These are phyloP conservation scores for Magnusiomyces magnusii DNA, from an alignment of 1,139 yeast genomes.

Conservation along the genomic window DNA sequence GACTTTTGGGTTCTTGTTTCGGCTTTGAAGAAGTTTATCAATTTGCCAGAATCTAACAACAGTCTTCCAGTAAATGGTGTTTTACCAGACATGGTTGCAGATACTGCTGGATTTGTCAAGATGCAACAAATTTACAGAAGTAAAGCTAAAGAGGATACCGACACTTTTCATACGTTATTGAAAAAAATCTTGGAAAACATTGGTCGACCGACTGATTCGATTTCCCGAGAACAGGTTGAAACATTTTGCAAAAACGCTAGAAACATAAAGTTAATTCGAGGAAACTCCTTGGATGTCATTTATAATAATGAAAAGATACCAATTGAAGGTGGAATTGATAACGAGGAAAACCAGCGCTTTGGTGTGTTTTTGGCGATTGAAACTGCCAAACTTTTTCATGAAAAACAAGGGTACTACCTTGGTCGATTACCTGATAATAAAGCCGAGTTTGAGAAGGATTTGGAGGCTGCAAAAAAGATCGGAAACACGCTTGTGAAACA, in stretches of 20 bases:
- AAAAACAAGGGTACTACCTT: conserved; percentile 18
- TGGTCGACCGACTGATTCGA: conserved; percentile 27
- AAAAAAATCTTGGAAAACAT: conserved; percentile 24
- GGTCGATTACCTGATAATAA: conserved; percentile 13
- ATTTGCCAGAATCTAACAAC: conserved; percentile 17
- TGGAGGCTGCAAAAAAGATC: conserved; percentile 14
- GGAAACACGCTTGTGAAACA: conserved; percentile 15
- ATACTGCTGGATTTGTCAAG: conserved; percentile 52
- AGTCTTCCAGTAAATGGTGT: conserved; percentile 65
- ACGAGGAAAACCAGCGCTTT: conserved; percentile 20
- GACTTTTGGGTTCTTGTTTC: conserved; percentile 56
- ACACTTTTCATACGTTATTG: conserved; percentile 36
- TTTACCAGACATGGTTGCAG: conserved; percentile 86
- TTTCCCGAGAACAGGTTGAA: conserved; percentile 38
- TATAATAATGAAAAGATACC: not conserved
- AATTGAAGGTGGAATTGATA: not conserved
- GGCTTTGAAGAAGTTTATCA: conserved; percentile 49
- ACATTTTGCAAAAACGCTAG: conserved; percentile 55
- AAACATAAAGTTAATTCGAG: conserved; percentile 33
- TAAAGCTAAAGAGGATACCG: conserved; percentile 50
- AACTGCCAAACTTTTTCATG: conserved; percentile 23
- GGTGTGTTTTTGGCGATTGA: conserved; percentile 25
- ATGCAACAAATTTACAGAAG: conserved; percentile 48
- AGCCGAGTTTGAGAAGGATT: conserved; percentile 7
- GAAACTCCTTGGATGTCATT: conserved; percentile 18